Evolutionary conservation across 2,329 filamentous ascomycete species (phyloP), one percentile per base, ranked within the genome.

Genomic region (Bipolaris victoriae): DNA sequence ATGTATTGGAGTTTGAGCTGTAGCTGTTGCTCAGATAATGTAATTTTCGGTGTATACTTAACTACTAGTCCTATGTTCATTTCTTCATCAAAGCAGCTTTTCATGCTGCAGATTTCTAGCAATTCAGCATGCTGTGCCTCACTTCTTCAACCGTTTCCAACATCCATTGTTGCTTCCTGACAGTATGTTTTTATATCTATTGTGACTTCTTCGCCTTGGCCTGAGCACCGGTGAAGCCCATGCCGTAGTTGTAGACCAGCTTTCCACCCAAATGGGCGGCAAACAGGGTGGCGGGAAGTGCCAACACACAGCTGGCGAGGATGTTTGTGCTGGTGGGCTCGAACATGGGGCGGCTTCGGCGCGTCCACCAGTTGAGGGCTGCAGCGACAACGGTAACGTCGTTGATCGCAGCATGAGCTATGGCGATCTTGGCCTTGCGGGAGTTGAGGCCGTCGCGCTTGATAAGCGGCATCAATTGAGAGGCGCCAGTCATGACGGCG

Each of bases 221-320:
- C 9, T 61, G 65, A 1, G 61, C 63, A 16, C 65, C 55, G 11
- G 70, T 66, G 39, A 81, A 74, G 1, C 80, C 80, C 65, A 82
- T 78, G 0, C 80, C 80, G 57, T 79, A 78, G 29, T 77, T 69
- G 62, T 82, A 82, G 5, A 79, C 78, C 58, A 82, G 58, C 7
- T 66, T 67, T 0, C 78, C 80, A 2, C 80, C 80, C 4, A 81
- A 68, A 55, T 78, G 79, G 11, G 78, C 79, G 3, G 72, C 73
- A 55, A 78, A 77, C 39, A 79, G 54, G 3, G 76, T 72, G 37
- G 75, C 58, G 1, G 72, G 72, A 3, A 71, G 62, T 5, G 74
- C 71, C 15, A 79, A 57, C 13, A 74, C 51, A 18, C 69, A 67
- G 61, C 77, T 78, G 1, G 78, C 61, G 15, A 74, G 39, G 0